Base-by-base conservation (phyloP, 2,329 filamentous ascomycete species). In the Monilinia polystroma region DNA sequence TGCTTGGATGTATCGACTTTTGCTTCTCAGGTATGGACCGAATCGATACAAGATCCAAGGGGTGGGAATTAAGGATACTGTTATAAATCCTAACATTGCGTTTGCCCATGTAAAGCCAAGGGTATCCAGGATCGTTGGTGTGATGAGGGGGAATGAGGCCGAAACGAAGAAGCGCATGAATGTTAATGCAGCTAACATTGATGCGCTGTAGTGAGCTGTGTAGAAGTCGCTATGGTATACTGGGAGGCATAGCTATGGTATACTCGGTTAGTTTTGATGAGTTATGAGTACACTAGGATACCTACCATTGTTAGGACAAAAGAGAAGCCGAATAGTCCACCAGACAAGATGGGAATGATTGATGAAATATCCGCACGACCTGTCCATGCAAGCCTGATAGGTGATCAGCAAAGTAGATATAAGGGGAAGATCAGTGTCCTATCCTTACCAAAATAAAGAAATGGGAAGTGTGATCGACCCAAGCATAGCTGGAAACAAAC, bases 401-500 rank as follows among this genome's bases (percentile, higher is more conserved):
- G 20, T 7, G 8, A 35, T 63, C 18, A 66, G 38, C 14, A 60
- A 23, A 7, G 5, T 10, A 6, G 12, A 35, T 26, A 5, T 26
- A 5, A 1, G 5, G 5, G 4, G 4, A 26, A 20, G 7, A 4
- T 3, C 2, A 5, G 5, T 16, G 7, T 16, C 2, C 1, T 20
- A 7, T 16, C 10, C 67, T 68, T 85, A 86, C 72, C 72, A 73
- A 35, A 72, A 75, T 0, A 75, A 59, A 1, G 72, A 72, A 20
- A 75, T 71, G 2, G 74, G 73, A 2, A 76, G 53, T 29, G 72
- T 62, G 8, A 75, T 18, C n/a, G 60, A 68, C 6, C 74, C 74
- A 4, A 87, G 75, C 83, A 88, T 86, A 14, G 85, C 84, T 1
- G 81, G 80, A 67, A 86, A 84, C 14, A 90, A 77, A 0, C 87